Conservation (phyloP, 2,329 filamentous ascomycete genomes). For the Colletotrichum sp. region DNA sequence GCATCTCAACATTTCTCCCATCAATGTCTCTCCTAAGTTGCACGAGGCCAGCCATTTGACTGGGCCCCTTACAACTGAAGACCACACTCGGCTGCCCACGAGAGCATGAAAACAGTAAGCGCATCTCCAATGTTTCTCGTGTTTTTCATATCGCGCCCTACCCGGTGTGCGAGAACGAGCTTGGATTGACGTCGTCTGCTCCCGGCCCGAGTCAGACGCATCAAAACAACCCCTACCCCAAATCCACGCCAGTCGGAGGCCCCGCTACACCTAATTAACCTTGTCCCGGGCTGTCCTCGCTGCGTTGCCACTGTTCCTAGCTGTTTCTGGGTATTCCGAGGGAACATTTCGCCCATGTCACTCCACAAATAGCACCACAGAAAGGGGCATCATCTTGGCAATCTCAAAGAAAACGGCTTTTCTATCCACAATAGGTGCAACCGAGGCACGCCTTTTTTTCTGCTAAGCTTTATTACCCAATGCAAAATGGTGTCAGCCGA, state of each 20-base stretch:
- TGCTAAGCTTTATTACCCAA: not conserved
- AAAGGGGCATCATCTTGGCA: not conserved
- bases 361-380: not conserved
- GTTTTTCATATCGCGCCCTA: not conserved
- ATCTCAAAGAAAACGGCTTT: not conserved
- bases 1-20: not conserved
- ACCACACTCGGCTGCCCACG: not conserved
- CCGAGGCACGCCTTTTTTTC: not conserved
- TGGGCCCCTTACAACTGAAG: rapidly evolving
- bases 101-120: not conserved
- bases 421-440: not conserved
- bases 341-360: not conserved
- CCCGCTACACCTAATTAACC: not conserved
- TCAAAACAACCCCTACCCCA: not conserved
- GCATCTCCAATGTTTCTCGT: not conserved
- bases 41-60: not conserved
- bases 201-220: not conserved
- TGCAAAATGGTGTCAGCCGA: not conserved
- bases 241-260: not conserved
- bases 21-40: not conserved
- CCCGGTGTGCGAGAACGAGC: not conserved
- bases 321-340: not conserved
- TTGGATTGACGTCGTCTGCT: not conserved
- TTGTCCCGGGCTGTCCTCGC: not conserved
- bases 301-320: not conserved